These are phyloP conservation scores for Teratosphaeriaceae sp. DNA, from an alignment of 2,329 filamentous ascomycete species.

Conservation along the genomic window DNA sequence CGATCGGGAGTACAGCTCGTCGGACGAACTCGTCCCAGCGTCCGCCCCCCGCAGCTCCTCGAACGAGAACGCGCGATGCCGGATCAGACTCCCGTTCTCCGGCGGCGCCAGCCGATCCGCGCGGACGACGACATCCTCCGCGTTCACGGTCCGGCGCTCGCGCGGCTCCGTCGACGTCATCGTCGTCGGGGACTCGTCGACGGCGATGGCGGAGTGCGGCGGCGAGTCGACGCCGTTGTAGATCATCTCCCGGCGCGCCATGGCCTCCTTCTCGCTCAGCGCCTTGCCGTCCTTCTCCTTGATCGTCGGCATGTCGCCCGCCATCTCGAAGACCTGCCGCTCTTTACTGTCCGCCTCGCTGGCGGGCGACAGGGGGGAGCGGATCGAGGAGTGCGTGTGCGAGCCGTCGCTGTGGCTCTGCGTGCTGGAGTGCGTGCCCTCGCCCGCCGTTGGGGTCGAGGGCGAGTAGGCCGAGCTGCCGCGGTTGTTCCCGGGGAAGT, in stretches of 20 bases:
- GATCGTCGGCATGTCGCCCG: slow-evolving; percentile 49
- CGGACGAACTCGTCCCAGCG: too few species aligned
- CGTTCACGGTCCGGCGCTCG: slow-evolving; percentile 17
- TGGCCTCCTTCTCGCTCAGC: slow-evolving; percentile 43
- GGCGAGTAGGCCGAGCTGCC: slow-evolving; percentile 13
- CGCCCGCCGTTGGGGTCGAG: slow-evolving; percentile 15
- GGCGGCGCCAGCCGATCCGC: slow-evolving; percentile 5
- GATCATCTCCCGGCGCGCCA: slow-evolving; percentile 37
- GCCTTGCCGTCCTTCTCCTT: slow-evolving; percentile 44
- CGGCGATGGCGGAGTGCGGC: slow-evolving; percentile 9
- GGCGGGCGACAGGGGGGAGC: slow-evolving; percentile 18
- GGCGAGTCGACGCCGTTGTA: slow-evolving; percentile 40
- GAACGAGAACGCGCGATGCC: slow-evolving; percentile 20
- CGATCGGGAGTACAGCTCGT: slow-evolving; percentile 6
- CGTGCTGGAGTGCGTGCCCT: slow-evolving; percentile 22
- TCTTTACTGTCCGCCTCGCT: slow-evolving; percentile 25
- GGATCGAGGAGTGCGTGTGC: slow-evolving; percentile 5
- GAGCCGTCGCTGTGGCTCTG: slow-evolving; percentile 9
- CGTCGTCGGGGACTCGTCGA: slow-evolving; percentile 1
- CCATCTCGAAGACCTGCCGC: slow-evolving; percentile 40
- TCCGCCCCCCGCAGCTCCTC: slow-evolving; percentile 10
- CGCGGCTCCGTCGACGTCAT: slow-evolving; percentile 6
- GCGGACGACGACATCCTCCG: slow-evolving; percentile 21
- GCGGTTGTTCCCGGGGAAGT: slow-evolving; percentile 8
- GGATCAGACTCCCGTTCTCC: slow-evolving; percentile 9